Evolutionary conservation across 2,329 filamentous ascomycete species (phyloP), one percentile per base, ranked within the genome.

Genomic region (Fonsecaea nubica): DNA sequence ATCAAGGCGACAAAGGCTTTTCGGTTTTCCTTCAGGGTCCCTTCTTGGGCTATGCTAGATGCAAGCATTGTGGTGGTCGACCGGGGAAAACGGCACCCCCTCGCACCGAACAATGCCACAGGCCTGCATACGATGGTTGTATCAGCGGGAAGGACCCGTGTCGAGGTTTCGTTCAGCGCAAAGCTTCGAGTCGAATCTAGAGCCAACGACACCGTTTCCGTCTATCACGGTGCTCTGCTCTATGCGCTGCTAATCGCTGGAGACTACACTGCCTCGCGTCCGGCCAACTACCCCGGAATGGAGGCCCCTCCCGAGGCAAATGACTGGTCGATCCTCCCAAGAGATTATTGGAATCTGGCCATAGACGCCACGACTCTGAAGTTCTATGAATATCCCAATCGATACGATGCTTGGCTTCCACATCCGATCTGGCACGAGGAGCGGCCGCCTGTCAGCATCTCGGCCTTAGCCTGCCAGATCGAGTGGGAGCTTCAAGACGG

Each of bases 11-110:
- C 73, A 6, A 68, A 69, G 0, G 55, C 76, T 5, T 82, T 83
- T 68, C 73, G 75, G n/a, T 80, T 85, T 64, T 77, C 79, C 63
- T 73, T 85, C 56, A 78, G 82, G 18, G 77, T 84, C n/a, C 82
- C 83, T 2, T 63, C 64, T 8, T 84, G 83, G 83, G 75, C 76
- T 2, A 71, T 75, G 18, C 61, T 67, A n/a, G 70, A 65, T 35
- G 70, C 72, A 15, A 72, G 72, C 42, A 69, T 69, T 35, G 66
- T 74, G 21, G 65, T 72, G 40, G 58, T 75, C 38, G 70, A 71
- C 9, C 64, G 62, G 9, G 73, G 72, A 15, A 45, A 69, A 18
- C 58, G 58, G 50, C 65, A 63, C 18, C 50, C 53, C 33, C 68
- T 74, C 36, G 50, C 62, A 10, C 77, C 79, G 13, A 76, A 82